phyloP scores from a whole-genome alignment of 805 yeast genomes.

The Ogataea glucozyma region DNA sequence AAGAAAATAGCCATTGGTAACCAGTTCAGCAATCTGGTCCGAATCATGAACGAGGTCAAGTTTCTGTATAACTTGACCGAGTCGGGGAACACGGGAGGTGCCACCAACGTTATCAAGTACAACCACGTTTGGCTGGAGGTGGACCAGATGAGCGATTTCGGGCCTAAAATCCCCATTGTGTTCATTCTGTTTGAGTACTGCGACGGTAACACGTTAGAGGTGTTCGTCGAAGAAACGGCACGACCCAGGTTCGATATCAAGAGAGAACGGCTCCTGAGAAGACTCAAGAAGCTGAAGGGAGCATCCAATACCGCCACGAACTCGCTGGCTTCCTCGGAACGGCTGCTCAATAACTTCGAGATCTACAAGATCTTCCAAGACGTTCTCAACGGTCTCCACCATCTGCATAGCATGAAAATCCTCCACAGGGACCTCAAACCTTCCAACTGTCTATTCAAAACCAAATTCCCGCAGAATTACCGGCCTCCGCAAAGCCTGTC shows the following conservation, averaged over 20 bases:
- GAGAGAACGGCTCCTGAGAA: slow-evolving; percentile 38
- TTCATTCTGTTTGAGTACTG: slow-evolving; percentile 86
- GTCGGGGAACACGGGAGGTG: slow-evolving; percentile 32
- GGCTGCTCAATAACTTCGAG: slow-evolving; percentile 52
- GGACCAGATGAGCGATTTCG: slow-evolving; percentile 51
- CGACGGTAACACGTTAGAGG: slow-evolving; percentile 84
- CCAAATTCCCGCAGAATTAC: slow-evolving; percentile 29
- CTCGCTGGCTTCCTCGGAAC: slow-evolving; percentile 6
- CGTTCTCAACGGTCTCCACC: slow-evolving; percentile 66
- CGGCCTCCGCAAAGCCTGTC: slow-evolving; percentile 26
- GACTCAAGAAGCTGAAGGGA: slow-evolving; percentile 19
- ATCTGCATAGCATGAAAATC: slow-evolving; percentile 71
- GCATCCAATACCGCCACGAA: background rate
- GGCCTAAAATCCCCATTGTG: slow-evolving; percentile 59
- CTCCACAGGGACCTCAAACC: slow-evolving; percentile 92
- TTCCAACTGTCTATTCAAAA: slow-evolving; percentile 72
- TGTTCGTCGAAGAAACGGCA: slow-evolving; percentile 45
- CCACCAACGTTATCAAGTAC: slow-evolving; percentile 67
- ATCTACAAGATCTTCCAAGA: slow-evolving; percentile 69
- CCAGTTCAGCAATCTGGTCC: slow-evolving; percentile 63
- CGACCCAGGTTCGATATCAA: slow-evolving; percentile 40
- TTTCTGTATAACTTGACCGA: slow-evolving; percentile 57
- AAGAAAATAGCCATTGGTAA: slow-evolving; percentile 85
- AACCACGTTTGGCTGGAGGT: slow-evolving; percentile 92
- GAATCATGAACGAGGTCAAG: slow-evolving; percentile 76